A percentile compares a stretch with the other conserved stretches of the same genome.
These are phyloP conservation scores for Blastobotrys apis DNA, from an alignment of 1,139 yeast genomes.

Conservation along the genomic window DNA sequence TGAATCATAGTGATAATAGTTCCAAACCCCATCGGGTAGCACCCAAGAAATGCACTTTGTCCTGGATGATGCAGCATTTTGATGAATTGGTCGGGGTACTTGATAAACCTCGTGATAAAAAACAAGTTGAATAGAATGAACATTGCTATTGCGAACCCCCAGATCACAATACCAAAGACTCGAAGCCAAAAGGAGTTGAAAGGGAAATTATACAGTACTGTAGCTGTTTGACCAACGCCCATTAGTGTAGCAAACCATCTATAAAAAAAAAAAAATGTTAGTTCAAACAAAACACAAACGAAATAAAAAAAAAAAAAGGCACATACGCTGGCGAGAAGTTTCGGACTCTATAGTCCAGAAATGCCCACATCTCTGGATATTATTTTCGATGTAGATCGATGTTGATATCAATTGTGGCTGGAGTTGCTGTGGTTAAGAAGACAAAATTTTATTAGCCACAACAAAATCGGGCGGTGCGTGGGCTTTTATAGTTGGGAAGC, in stretches of 20 bases:
- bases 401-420: no score
- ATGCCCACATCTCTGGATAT: neutral
- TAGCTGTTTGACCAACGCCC: slow-evolving; percentile 76
- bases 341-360: slow-evolving; percentile 10
- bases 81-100: slow-evolving; percentile 38
- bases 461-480: neutral
- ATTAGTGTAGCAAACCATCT: slow-evolving; percentile 66
- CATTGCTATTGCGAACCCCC: slow-evolving; percentile 49
- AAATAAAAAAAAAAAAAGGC: no score
- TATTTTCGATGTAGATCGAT: neutral
- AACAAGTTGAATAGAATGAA: slow-evolving; percentile 42
- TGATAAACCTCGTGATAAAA: slow-evolving; percentile 39
- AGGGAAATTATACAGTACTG: slow-evolving; percentile 60
- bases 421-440: neutral
- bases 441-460: neutral
- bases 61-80: slow-evolving; percentile 44
- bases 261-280: neutral
- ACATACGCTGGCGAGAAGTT: slow-evolving; percentile 16
- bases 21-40: slow-evolving; percentile 71
- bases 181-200: slow-evolving; percentile 58
- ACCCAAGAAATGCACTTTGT: slow-evolving; percentile 63
- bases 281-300: neutral
- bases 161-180: slow-evolving; percentile 53
- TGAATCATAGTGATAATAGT: slow-evolving; percentile 57
- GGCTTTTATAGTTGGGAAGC: slow-evolving; percentile 1